Evolutionary conservation across 345 rosid species (phyloP), one percentile per base, ranked within the genome.

Genomic region (Populus deltoides): DNA sequence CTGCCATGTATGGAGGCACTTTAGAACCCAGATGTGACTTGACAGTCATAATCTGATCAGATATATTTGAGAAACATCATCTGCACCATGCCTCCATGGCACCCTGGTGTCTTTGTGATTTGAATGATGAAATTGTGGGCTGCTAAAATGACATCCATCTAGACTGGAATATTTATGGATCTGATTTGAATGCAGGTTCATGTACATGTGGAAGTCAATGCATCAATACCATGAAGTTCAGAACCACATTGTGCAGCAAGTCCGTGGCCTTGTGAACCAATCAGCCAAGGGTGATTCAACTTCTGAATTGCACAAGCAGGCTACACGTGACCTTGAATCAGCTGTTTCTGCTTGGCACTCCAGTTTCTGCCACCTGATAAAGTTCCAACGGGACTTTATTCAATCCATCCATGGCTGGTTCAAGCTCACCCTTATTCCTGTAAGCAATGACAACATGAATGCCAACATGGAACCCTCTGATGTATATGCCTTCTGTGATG

Each of bases 161-260:
- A 49, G 55, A 53, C 33, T 27, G 45, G 27, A 47, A 39, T 51
- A 24, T 38, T 72, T 38, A 27, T 47, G 65, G 27, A 69, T 67
- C 74, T 25, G 62, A 62, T 38, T 62, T 80, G 47, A 66, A 39
- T 86, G 82, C 93, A 96, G 98, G 74, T 91, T 94, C 80, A 91
- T 92, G 99, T 92, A 92, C 85, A 94, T 96, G 98, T 96, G 98
- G 99, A 90, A 77, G 79, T 79, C 92, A n/a, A 94, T 94, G 99
- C 88, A 94, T 76, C 91, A 91, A 62, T 89, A 83, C 84, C 98
- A 96, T 66, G 97, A 96, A 83, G 84, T 90, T 67, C 99, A 96
- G 86, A 91, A 81, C 82, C 80, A 81, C 86, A 90, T 94, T 25
- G 95, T 96, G 71, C 99, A 94, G 85, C 99, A 96, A 87, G 99